Conservation (phyloP, 768 basidiomycete species). For the Leccinum obscurum region DNA sequence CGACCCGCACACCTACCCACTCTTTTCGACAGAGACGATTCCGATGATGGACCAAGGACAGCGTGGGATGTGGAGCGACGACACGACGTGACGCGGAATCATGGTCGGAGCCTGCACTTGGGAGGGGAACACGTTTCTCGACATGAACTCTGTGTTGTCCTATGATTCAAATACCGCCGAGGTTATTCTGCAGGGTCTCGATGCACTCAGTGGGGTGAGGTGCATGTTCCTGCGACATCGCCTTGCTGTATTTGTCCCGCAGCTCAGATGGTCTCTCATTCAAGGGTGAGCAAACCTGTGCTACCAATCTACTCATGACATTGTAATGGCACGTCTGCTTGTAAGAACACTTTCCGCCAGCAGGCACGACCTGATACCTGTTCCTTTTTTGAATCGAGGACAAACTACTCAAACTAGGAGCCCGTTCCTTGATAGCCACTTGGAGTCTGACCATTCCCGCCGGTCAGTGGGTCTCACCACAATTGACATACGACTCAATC, state of each 20-base stretch:
- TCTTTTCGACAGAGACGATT: neutral
- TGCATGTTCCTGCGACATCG: neutral
- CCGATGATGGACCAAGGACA: neutral
- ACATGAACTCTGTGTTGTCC: neutral
- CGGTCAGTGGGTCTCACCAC: neutral
- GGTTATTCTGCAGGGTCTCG: neutral
- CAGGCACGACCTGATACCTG: neutral
- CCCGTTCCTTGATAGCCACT: neutral
- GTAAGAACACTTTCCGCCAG: neutral
- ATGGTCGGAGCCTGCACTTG: too few relatives aligned
- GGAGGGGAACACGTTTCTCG: too few relatives aligned
- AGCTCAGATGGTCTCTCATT: neutral
- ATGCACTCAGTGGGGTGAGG: neutral
- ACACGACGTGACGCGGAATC: too few relatives aligned
- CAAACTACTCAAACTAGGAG: too few relatives aligned
- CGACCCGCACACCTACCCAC: neutral
- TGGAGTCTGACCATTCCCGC: neutral
- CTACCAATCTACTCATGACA: neutral
- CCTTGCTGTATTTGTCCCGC: neutral
- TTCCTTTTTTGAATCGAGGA: too few relatives aligned
- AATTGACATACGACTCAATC: neutral
- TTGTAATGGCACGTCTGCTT: neutral
- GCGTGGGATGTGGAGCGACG: neutral
- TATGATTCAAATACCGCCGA: neutral
- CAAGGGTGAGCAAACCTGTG: neutral